Percentiles rank a stretch among this genome's conserved stretches.
Conservation (phyloP, 2,329 filamentous ascomycete species). For the Ascochyta clinopodiicola region DNA sequence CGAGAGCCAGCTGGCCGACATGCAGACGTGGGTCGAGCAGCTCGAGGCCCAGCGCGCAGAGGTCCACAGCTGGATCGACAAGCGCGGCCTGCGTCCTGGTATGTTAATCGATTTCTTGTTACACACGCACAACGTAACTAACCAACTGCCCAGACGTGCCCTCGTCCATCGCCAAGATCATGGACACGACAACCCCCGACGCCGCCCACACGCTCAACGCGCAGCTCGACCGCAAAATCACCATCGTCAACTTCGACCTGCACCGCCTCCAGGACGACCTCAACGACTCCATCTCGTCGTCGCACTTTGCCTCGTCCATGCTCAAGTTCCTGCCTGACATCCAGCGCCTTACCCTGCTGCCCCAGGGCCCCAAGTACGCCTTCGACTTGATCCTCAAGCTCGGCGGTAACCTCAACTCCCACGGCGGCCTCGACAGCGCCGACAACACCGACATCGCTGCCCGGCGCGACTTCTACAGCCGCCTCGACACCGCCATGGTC, state of each 20-base stretch:
- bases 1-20: slow-evolving; percentile 58
- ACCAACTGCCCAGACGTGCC: slow-evolving; percentile 55
- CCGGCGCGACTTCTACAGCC: slow-evolving; percentile 57
- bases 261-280: slow-evolving; percentile 63
- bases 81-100: slow-evolving; percentile 61
- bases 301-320: slow-evolving; percentile 62
- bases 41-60: slow-evolving; percentile 59
- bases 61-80: slow-evolving; percentile 63
- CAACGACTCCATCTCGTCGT: slow-evolving; percentile 60
- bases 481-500: slow-evolving; percentile 59
- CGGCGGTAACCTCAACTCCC: slow-evolving; percentile 62
- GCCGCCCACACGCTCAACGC: slow-evolving; percentile 60
- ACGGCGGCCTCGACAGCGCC: slow-evolving; percentile 59
- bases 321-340: slow-evolving; percentile 63
- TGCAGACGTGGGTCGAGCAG: slow-evolving; percentile 58
- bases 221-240: slow-evolving; percentile 65
- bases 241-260: slow-evolving; percentile 64
- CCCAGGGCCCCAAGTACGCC: slow-evolving; percentile 56
- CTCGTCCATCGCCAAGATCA: slow-evolving; percentile 58
- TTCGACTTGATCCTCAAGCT: slow-evolving; percentile 63
- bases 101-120: slow-evolving; percentile 22
- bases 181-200: slow-evolving; percentile 58
- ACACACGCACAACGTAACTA: background rate
- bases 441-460: slow-evolving; percentile 57
- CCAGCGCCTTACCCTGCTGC: slow-evolving; percentile 56